Evolutionary conservation across 2,329 filamentous ascomycete species (phyloP), one percentile per base, ranked within the genome.

Genomic region (Fusarium sp.): DNA sequence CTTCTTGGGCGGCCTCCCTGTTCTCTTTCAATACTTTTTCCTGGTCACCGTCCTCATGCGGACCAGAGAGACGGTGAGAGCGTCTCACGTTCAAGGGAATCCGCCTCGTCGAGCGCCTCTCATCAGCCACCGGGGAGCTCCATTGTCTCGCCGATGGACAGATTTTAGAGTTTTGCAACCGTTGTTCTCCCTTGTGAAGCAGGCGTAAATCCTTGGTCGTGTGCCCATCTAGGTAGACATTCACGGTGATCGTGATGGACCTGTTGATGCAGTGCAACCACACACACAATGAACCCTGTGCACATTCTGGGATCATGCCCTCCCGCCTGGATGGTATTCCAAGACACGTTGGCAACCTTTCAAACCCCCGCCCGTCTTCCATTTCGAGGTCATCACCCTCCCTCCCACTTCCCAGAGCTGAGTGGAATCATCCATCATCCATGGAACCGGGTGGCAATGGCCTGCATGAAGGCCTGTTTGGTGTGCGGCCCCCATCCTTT

Each of bases 251-350:
- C 38, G 58, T 25, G 27, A 33, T 60, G 37, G 22, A 33, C 20
- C 47, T 20, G 30, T 43, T 62, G 57, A 35, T 72, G 40, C 69
- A 72, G 62, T 74, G 71, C 22, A 74, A 74, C 71, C 65, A 69
- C 54, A 60, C 60, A 54, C 43, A 25, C 27, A 27, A 37, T 8
- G 37, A 22, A 52, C 22, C 22, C n/a, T 33, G 57, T 22, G 45
- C 38, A 50, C 17, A 40, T 50, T 59, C 67, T 52, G 30, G 32
- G n/a, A 50, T 30, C 22, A 33, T 57, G 27, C 37, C 43, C 61
- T 70, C 68, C 68, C 71, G 33, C 43, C 43, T 58, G 15, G 27
- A 45, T 30, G 64, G 64, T 74, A 50, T 68, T 52, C 52, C 30
- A 25, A 27, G 63, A 54, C 57, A 68, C 61, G 60, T 56, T 63